Evolutionary conservation across 2,329 filamentous ascomycete species (phyloP).

Genomic region (Fonsecaea nubica): DNA sequence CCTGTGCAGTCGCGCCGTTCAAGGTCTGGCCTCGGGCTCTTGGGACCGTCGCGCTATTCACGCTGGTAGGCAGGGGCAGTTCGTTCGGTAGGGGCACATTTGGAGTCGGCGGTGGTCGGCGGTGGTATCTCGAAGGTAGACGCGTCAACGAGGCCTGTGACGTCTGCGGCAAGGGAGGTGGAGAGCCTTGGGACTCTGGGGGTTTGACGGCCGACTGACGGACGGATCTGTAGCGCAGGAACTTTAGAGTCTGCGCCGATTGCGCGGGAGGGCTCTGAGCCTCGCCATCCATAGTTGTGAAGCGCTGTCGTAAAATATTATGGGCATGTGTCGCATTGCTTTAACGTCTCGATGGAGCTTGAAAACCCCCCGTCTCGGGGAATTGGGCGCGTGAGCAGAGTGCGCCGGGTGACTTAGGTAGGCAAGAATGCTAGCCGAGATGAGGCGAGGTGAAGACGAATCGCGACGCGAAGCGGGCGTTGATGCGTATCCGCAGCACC

Average conservation of each 20-base stretch:
- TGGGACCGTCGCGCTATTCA: constrained; percentile 10
- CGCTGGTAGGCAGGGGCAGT: neutral
- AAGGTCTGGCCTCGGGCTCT: constrained; percentile 10
- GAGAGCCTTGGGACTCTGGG: constrained; percentile 11
- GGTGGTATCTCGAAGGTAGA: constrained; percentile 33
- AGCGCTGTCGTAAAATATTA: neutral
- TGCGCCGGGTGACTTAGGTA: neutral
- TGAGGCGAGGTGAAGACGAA: constrained; percentile 5
- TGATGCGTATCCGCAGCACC: neutral
- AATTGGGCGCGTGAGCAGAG: constrained; percentile 1
- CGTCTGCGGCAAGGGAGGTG: constrained; percentile 23
- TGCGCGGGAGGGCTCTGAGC: constrained; percentile 8
- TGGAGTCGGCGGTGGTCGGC: constrained; percentile 15
- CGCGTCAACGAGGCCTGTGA: constrained; percentile 26
- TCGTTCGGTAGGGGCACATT: constrained; percentile 3
- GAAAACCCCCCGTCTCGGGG: neutral
- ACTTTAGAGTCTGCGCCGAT: constrained; percentile 47
- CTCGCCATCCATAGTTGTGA: constrained; percentile 20
- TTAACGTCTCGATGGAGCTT: neutral
- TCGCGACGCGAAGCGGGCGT: constrained; percentile 13
- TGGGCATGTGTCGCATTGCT: neutral
- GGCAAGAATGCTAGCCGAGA: too few relatives aligned
- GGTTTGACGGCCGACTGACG: constrained; percentile 49
- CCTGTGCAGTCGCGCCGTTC: neutral
- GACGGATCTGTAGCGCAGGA: constrained; percentile 66